Conservation (phyloP, 768 basidiomycete species). For the Tylopilus rubrobrunneus region DNA sequence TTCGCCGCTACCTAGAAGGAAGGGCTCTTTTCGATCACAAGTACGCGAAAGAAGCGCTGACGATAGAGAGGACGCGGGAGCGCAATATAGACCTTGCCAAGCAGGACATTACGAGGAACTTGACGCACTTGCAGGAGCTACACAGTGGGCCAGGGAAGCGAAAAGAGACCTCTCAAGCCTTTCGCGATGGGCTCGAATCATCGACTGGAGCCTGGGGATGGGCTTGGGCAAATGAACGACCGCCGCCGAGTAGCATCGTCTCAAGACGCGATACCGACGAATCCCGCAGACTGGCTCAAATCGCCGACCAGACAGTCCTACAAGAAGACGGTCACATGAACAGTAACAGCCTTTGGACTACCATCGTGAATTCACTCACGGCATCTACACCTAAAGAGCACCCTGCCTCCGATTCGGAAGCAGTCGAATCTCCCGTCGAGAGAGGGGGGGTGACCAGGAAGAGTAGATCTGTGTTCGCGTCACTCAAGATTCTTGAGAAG, state of each 20-base stretch:
- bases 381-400: conserved; percentile 43
- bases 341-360: conserved; percentile 70
- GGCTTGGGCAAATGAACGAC: conserved; percentile 84
- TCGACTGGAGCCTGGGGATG: conserved; percentile 65
- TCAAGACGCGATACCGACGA: conserved; percentile 84
- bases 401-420: conserved; percentile 19
- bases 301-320: conserved; percentile 65
- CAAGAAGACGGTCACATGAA: conserved; percentile 57
- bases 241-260: conserved; percentile 90
- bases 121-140: conserved; percentile 40
- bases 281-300: conserved; percentile 64
- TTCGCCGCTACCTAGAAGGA: conserved; percentile 73
- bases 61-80: conserved; percentile 63
- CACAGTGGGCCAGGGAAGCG: conserved; percentile 20
- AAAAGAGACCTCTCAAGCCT: conserved; percentile 16
- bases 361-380: conserved; percentile 62
- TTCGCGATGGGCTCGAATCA: conserved; percentile 34
- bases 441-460: conserved; percentile 9
- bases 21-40: conserved; percentile 60
- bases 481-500: conserved; percentile 18
- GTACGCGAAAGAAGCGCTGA: conserved; percentile 52
- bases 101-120: conserved; percentile 55
- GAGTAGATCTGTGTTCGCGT: conserved; percentile 26
- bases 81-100: conserved; percentile 62
- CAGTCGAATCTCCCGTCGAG: background rate